Evolutionary conservation across 305 asterid species (phyloP).

Genomic region (Coffea humblotiana): DNA sequence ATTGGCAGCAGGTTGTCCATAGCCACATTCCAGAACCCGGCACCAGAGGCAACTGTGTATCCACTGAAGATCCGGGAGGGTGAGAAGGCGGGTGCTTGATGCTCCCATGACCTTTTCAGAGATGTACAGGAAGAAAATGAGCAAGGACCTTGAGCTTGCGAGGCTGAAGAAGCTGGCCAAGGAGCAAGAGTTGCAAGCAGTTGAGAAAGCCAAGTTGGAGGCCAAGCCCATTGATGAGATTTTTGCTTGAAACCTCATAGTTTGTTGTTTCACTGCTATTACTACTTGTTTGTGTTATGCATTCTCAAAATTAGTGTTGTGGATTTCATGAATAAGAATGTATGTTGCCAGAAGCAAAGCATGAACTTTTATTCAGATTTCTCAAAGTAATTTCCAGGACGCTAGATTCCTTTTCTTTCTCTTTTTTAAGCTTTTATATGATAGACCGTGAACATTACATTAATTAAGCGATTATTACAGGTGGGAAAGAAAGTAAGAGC

Average conservation of each 20-base stretch:
- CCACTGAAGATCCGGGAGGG: slow-evolving; percentile 67
- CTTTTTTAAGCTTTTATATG: too few species aligned
- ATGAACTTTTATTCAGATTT: background rate
- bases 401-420: too few species aligned
- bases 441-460: too few species aligned
- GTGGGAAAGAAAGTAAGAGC: too few species aligned
- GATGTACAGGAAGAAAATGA: slow-evolving; percentile 85
- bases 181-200: slow-evolving; percentile 32
- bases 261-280: too few species aligned
- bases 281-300: background rate
- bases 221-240: slow-evolving; percentile 39
- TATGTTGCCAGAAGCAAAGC: background rate
- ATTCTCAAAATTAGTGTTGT: background rate
- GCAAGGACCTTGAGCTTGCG: slow-evolving; percentile 61
- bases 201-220: slow-evolving; percentile 33
- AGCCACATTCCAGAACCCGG: slow-evolving; percentile 86
- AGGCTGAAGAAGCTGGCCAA: slow-evolving; percentile 57
- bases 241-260: slow-evolving; percentile 28
- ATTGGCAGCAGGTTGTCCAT: slow-evolving; percentile 62
- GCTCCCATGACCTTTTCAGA: slow-evolving; percentile 58
- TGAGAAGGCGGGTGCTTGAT: slow-evolving; percentile 47
- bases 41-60: slow-evolving; percentile 63
- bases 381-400: too few species aligned
- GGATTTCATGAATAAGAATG: too few species aligned
- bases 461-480: too few species aligned